Evolutionary conservation across 805 yeast species (phyloP), one percentile per base, ranked within the genome.

Genomic region (Pichia membranifaciens): DNA sequence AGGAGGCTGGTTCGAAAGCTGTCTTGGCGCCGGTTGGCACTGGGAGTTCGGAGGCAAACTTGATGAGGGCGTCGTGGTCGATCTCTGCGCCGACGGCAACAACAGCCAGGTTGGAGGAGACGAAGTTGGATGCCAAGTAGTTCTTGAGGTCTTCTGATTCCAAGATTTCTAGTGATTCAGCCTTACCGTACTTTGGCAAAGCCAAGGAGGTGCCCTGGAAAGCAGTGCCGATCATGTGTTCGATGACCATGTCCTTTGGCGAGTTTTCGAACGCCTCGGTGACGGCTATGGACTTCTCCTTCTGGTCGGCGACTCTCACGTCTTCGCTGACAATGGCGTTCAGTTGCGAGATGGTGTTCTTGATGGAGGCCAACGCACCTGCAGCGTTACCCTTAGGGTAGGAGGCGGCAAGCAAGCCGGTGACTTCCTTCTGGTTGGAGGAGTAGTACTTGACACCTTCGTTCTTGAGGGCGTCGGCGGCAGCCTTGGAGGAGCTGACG

Each of bases 181-280:
- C 57, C 54, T 87, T 84, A 75, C 95, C 95, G 60, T 75, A 73
- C 37, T 77, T 73, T 67, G 95, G 93, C 64, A 86, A 72, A 46
- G 84, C 84, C 56, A 86, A 73, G 28, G 93, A 81, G 60, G 87
- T 81, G 61, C 88, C 87, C 72, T 86, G 95, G 84, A 81, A 86
- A 47, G 95, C 95, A 52, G 90, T 78, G 51, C 90, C 78, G 62
- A 81, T 79, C 72, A 86, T 75, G 69, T 86, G 95, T 70, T 83
- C 87, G 57, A 81, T 59, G 44, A 82, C 84, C 69, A 73, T 75
- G 47, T 73, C 64, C 51, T 76, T 73, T 57, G 83, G 78, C 50
- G 58, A 65, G 45, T 69, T 63, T 71, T 86, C 95, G 51, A 82
- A 72, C 32, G 66, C 65, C 38, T 71, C 76, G 48, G 82, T 75